phyloP scores from a whole-genome alignment of 306 rosid genomes.

The Dalbergia oliveri region DNA sequence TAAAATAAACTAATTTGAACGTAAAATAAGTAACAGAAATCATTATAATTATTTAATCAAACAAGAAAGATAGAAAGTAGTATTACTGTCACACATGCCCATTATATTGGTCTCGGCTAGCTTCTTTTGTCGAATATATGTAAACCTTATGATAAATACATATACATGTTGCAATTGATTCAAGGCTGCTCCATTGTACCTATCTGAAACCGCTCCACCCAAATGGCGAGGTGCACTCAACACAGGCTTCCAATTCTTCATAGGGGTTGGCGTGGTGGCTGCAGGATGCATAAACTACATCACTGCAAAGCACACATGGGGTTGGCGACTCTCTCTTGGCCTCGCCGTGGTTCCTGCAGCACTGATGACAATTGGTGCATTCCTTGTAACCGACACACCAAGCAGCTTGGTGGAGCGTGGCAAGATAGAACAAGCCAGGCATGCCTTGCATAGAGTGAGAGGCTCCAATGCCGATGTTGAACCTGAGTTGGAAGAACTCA shows the following conservation, averaged over 20 bases:
- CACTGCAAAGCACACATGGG: conserved; percentile 64
- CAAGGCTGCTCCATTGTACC: conserved; percentile 76
- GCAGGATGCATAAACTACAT: conserved; percentile 67
- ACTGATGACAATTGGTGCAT: conserved; percentile 59
- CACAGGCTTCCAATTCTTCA: conserved; percentile 71
- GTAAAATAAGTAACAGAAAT: too few species aligned
- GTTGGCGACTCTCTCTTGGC: conserved; percentile 80
- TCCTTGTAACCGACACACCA: conserved; percentile 67
- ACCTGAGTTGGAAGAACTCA: conserved; percentile 56
- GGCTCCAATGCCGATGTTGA: conserved; percentile 59
- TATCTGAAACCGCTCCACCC: conserved; percentile 79
- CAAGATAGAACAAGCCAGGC: conserved; percentile 56
- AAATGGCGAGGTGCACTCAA: conserved; percentile 84
- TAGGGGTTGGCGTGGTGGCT: conserved; percentile 61
- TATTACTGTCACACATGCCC: too few species aligned
- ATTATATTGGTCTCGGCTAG: too few species aligned
- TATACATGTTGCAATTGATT: neutral
- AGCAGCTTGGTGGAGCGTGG: conserved; percentile 70
- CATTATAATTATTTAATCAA: too few species aligned
- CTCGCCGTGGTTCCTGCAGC: conserved; percentile 66
- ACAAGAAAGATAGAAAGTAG: too few species aligned
- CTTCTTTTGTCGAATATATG: too few species aligned
- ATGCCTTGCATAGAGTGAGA: conserved; percentile 54
- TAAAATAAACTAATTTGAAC: too few species aligned
- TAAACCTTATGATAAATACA: neutral